Base-by-base conservation (phyloP, 768 basidiomycete species). In the Termitomyces bulborhizus region DNA sequence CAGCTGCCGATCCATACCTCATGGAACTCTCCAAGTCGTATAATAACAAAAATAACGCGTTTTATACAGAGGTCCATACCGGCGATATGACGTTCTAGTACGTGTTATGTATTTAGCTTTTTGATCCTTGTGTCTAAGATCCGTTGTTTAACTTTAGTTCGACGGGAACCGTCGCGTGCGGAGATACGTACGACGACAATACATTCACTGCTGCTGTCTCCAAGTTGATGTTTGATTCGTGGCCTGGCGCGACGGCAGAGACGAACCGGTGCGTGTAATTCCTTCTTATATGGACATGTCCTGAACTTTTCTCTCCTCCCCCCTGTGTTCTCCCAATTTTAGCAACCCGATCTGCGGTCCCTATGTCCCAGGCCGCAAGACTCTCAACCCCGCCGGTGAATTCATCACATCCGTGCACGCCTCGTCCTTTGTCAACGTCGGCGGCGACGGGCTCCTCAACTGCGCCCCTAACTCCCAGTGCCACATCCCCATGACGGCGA, bases 31-130 rank as follows among this genome's bases (percentile, higher is more conserved):
- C 67, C 27, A 62, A 69, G 48, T 55, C 67, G 18, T 62, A 62
- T 32, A 62, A 69, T 58, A 67, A 69, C 53, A 57, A 62, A 12
- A 47, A 53, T 27, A 67, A 69, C 46, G 6, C 16, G 1, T 29
- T 57, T 6, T 69, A 64, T 57, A 69, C 61, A 21, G 5, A 48
- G 2, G 57, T 62, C 21, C 62, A 69, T 48, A 58, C 44, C 2
- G 68, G 68, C 15, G 56, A 65, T 27, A 69, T 69, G 68, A 69
- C 68, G 11, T 69, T 67, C 57, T 69, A 69, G 68, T 69, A 46
- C 56, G 68, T 66, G 12, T 29, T 15, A 9, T 1, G 1, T 29
- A 5, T 16, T 16, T 37, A 16, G 36, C 6, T 36, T 29, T 36
- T 36, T 15, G 36, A 37, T 37, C 15, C 13, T 16, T 6, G 36